Evolutionary conservation across 1,284 basidiomycete species (phyloP), one percentile per base, ranked within the genome.

Genomic region (Ustilago tritici): DNA sequence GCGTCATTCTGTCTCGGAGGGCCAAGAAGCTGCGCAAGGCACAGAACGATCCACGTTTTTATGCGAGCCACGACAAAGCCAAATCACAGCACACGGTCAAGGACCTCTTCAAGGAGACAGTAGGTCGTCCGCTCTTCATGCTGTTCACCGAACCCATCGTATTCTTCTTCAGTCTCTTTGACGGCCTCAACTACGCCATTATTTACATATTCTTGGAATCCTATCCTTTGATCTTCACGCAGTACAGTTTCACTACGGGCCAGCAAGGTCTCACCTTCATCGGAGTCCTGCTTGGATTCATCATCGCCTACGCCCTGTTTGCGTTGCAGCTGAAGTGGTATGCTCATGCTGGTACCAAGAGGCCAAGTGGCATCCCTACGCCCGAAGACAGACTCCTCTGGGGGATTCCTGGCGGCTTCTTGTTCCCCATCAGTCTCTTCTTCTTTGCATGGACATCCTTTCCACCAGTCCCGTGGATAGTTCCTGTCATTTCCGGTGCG

Each of bases 151-250:
- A 86, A 58, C 85, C 85, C 11, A 85, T 86, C 60, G 79, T 86
- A 4, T 64, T 82, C 35, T 66, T 72, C 84, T 40, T 62, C 72
- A 23, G n/a, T 74, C 4, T 74, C 4, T 88, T 87, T 52, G 78
- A 84, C 43, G 69, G 75, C 3, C 40, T 73, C 40, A 83, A 82
- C 56, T 84, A 83, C 59, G 64, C 70, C 12, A 80, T 87, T 3
- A 84, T 87, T 28, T 87, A 87, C 79, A 82, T 84, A 53, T 85
- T 86, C 70, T 82, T 87, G 67, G 85, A 85, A 58, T 79, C 86
- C 6, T 84, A 85, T 73, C 85, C 87, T 1, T 78, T 87, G 53
- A 82, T 88, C 53, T 88, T 87, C 61, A 52, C 34, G 11, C 77
- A 83, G n/a, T 80, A 71, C 35, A 65, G 67, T 28, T 84, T 81